Evolutionary conservation across 2,329 filamentous ascomycete genomes (phyloP).

Genomic region (Fusarium nanum): DNA sequence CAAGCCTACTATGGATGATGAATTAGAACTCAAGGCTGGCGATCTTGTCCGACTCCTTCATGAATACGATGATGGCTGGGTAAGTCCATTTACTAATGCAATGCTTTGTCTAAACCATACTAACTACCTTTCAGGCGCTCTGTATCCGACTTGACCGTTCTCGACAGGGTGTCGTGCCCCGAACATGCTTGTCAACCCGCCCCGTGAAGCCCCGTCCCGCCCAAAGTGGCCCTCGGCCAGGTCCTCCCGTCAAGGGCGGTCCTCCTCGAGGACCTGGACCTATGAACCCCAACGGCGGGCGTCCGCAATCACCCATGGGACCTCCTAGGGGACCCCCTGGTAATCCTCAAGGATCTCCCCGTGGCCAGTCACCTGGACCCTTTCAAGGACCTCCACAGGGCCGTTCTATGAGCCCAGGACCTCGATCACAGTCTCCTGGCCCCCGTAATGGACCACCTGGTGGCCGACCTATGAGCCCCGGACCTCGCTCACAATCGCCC

Average conservation of each 20-base stretch:
- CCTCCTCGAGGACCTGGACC: conserved; percentile 41
- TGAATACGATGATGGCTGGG: conserved; percentile 98
- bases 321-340: conserved; percentile 51
- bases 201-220: conserved; percentile 85
- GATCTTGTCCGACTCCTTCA: conserved; percentile 90
- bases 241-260: conserved; percentile 63
- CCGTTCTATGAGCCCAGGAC: conserved; percentile 52
- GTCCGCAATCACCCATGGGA: conserved; percentile 51
- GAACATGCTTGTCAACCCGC: conserved; percentile 91
- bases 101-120: conserved; percentile 18
- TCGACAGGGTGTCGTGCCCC: conserved; percentile 90
- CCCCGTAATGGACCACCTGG: conserved; percentile 44
- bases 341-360: conserved; percentile 50
- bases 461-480: conserved; percentile 56
- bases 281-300: conserved; percentile 49
- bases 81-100: conserved; percentile 59
- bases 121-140: conserved; percentile 73
- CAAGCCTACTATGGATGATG: conserved; percentile 90
- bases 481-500: conserved; percentile 60
- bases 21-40: conserved; percentile 83
- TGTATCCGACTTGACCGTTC: conserved; percentile 92
- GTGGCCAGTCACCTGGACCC: conserved; percentile 39
- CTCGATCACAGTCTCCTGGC: conserved; percentile 42
- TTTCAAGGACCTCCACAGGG: conserved; percentile 49
- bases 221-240: conserved; percentile 60